Conservation (phyloP, 306 rosid genomes). For the Quercus rubra region DNA sequence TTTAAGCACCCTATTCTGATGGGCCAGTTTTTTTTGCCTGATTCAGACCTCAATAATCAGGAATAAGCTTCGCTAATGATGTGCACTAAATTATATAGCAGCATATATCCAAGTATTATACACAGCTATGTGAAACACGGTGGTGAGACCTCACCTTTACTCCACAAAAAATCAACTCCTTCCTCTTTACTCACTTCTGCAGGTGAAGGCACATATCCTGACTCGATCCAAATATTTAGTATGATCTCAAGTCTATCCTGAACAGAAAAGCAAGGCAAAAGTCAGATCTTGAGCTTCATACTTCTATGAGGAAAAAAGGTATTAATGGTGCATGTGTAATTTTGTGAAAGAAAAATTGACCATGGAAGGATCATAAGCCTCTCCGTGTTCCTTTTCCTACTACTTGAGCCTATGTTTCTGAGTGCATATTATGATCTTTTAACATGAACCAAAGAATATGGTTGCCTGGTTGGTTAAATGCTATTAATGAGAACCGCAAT, state of each 20-base stretch:
- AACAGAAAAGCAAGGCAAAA: conserved; percentile 10
- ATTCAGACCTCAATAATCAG: conserved; percentile 23
- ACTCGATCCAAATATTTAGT: conserved; percentile 73
- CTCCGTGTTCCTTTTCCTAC: not conserved
- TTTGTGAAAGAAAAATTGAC: not conserved
- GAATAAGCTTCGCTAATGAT: conserved; percentile 3
- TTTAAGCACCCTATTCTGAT: conserved; percentile 79
- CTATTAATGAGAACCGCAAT: too few relatives aligned
- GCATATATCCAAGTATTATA: conserved; percentile 2
- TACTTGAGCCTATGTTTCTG: not conserved
- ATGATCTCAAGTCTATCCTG: conserved; percentile 95
- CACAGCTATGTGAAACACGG: not conserved
- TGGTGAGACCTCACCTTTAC: conserved; percentile 47
- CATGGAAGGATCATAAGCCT: not conserved
- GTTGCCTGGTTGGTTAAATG: too few relatives aligned
- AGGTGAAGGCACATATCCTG: conserved; percentile 69
- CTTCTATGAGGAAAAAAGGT: not conserved
- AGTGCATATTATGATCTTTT: not conserved
- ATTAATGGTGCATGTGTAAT: not conserved
- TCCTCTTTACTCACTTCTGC: conserved; percentile 82
- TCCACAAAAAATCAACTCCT: conserved; percentile 61
- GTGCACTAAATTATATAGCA: not conserved
- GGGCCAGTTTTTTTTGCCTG: conserved; percentile 65
- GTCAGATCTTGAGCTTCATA: not conserved
- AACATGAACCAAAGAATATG: not conserved